These are phyloP conservation scores for Silene latifolia DNA, from an alignment of 148 eudicot genomes.

Conservation along the genomic window DNA sequence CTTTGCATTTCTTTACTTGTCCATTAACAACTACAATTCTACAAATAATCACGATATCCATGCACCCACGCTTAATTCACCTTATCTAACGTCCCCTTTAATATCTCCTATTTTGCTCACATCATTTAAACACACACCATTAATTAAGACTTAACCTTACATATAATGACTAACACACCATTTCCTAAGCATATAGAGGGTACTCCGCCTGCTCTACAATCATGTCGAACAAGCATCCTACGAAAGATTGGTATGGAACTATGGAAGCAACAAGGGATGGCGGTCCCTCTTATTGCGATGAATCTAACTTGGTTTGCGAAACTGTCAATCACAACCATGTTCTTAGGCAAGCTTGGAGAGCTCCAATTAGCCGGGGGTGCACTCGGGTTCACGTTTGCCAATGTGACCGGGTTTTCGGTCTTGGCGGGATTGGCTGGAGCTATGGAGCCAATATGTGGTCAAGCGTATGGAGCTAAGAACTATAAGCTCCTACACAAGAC, in stretches of 20 bases:
- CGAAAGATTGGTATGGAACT: slow-evolving; percentile 37
- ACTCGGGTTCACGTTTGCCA: slow-evolving; percentile 71
- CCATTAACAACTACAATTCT: slow-evolving; percentile 1
- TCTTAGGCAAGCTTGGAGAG: slow-evolving; percentile 75
- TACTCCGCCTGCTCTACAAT: slow-evolving; percentile 7
- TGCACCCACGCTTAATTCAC: slow-evolving; percentile 28
- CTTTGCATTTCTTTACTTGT: slow-evolving; percentile 10
- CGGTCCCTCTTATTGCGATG: slow-evolving; percentile 57
- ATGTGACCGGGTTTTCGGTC: slow-evolving; percentile 80
- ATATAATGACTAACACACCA: slow-evolving; percentile 16
- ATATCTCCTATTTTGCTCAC: neutral
- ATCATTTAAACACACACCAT: too few species aligned
- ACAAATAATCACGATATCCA: slow-evolving; percentile 26
- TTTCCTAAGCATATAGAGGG: neutral
- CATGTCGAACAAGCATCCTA: slow-evolving; percentile 23
- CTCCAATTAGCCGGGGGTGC: slow-evolving; percentile 71
- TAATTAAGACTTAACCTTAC: too few species aligned
- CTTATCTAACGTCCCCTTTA: slow-evolving; percentile 10
- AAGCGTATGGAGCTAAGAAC: slow-evolving; percentile 78
- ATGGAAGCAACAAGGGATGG: slow-evolving; percentile 45
- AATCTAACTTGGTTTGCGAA: slow-evolving; percentile 70
- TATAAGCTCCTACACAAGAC: slow-evolving; percentile 76
- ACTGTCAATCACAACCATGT: slow-evolving; percentile 61
- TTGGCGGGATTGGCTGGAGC: slow-evolving; percentile 68
- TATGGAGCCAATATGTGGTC: slow-evolving; percentile 96